These are phyloP conservation scores for Naganishia sp. DNA, from an alignment of 1,284 basidiomycete genomes.

Conservation along the genomic window DNA sequence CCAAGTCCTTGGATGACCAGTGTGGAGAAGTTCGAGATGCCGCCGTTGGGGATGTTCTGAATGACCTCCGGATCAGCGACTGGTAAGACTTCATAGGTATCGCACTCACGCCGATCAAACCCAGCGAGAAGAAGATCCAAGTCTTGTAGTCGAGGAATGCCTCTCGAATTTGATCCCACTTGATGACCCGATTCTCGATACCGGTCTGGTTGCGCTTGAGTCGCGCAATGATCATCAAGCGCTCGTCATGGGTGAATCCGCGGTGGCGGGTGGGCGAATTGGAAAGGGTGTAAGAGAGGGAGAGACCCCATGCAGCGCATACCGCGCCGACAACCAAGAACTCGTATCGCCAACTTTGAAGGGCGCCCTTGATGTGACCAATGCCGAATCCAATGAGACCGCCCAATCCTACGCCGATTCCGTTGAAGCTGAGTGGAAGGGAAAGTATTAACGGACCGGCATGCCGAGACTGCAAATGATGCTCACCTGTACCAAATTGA, in stretches of 20 bases:
- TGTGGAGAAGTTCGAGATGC: slow-evolving; percentile 52
- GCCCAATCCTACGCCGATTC: slow-evolving; percentile 50
- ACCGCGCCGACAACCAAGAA: slow-evolving; percentile 52
- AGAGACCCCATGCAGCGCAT: slow-evolving; percentile 48
- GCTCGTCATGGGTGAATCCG: slow-evolving; percentile 53
- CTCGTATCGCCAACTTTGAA: slow-evolving; percentile 53
- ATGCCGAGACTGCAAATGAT: background rate
- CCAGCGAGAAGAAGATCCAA: slow-evolving; percentile 48
- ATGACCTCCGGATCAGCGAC: background rate
- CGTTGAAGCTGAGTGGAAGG: slow-evolving; percentile 43
- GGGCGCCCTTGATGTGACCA: slow-evolving; percentile 50
- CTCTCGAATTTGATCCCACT: slow-evolving; percentile 54
- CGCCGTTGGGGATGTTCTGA: slow-evolving; percentile 37
- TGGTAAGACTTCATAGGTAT: background rate
- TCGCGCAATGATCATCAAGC: slow-evolving; percentile 54
- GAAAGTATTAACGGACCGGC: background rate
- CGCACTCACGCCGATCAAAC: slow-evolving; percentile 40
- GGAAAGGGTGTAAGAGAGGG: slow-evolving; percentile 46
- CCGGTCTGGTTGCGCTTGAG: slow-evolving; percentile 53
- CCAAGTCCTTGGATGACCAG: slow-evolving; percentile 52
- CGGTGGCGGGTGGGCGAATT: slow-evolving; percentile 49
- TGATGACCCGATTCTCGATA: slow-evolving; percentile 53
- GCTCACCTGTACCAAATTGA: slow-evolving; percentile 2
- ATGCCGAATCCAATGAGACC: slow-evolving; percentile 46
- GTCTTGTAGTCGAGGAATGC: slow-evolving; percentile 50